Evolutionary conservation across 768 basidiomycete genomes (phyloP), one percentile per base, ranked within the genome.

Genomic region (Mycena leptocephala): DNA sequence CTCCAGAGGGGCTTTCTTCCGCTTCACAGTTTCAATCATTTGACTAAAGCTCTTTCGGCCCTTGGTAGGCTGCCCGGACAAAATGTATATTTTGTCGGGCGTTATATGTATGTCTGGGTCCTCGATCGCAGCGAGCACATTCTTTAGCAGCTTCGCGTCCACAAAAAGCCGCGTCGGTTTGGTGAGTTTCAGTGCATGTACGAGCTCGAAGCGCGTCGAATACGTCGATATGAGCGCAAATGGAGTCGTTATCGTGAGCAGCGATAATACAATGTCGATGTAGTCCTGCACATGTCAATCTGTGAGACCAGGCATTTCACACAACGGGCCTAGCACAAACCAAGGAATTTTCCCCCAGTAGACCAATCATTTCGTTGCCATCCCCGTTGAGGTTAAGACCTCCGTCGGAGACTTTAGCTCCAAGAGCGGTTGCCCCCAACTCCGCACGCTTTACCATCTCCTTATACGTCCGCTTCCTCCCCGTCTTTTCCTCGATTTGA

Each of bases 261-360:
- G 80, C 3, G 92, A 85, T 68, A 90, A 89, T 11, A 91, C 75
- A 20, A 93, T 79, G 10, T 88, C 84, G 9, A 89, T 80, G 77
- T 87, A 93, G n/a, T 94, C 92, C 93, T 93, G 63, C 24, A 33
- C 32, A 46, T 16, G 37, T 20, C 16, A 37, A 26, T 59, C 0
- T 58, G 11, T 37, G 11, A 37, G 10, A 68, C 30, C 43, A 32
- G 35, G 51, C 28, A 33, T 43, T 22, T 64, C 55, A 37, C 32
- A 53, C n/a, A 41, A 33, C 16, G 33, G 43, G 58, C 20, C n/a
- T n/a, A n/a, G n/a, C 8, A 82, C 91, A 76, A 83, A 94, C 95
- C 81, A 92, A 80, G 41, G 90, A 92, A 80, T 95, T 96, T 58
- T 93, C 89, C 82, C 90, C 91, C 80, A 95, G 88, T 20, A 96